These are phyloP conservation scores for Astraeus odoratus DNA, from an alignment of 768 basidiomycete species.

Conservation along the genomic window DNA sequence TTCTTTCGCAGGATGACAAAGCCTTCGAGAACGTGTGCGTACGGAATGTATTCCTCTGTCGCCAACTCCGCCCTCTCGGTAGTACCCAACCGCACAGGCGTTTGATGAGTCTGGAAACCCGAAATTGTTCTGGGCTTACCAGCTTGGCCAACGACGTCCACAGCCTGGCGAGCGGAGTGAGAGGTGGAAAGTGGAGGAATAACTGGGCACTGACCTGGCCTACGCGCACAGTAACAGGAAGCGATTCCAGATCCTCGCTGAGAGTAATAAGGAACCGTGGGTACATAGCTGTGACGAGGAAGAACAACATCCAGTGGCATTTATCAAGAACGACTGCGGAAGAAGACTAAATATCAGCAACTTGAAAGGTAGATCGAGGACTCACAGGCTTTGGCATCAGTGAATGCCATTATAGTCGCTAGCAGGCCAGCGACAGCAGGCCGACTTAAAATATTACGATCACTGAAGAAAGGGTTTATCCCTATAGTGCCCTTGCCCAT, in stretches of 20 bases:
- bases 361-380: conserved; percentile 12
- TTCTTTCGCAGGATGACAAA: conserved; percentile 91
- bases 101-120: conserved; percentile 97
- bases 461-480: conserved; percentile 93
- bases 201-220: conserved; percentile 57
- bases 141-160: conserved; percentile 96
- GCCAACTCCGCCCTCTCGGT: conserved; percentile 93
- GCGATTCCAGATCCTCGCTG: conserved; percentile 80
- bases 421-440: conserved; percentile 87
- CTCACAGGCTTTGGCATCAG: conserved; percentile 90
- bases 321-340: conserved; percentile 81
- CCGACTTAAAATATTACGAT: conserved; percentile 83
- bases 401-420: conserved; percentile 85
- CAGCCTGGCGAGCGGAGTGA: conserved; percentile 49
- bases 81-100: conserved; percentile 91
- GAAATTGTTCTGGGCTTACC: conserved; percentile 96
- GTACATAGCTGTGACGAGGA: conserved; percentile 94
- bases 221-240: conserved; percentile 90
- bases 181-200: background rate
- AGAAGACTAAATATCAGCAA: background rate
- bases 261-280: conserved; percentile 97
- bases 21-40: conserved; percentile 84
- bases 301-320: conserved; percentile 99
- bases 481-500: conserved; percentile 99
- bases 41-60: conserved; percentile 95